Evolutionary conservation across 805 yeast genomes (phyloP).

Genomic region (Scheffersomyces lignosus): DNA sequence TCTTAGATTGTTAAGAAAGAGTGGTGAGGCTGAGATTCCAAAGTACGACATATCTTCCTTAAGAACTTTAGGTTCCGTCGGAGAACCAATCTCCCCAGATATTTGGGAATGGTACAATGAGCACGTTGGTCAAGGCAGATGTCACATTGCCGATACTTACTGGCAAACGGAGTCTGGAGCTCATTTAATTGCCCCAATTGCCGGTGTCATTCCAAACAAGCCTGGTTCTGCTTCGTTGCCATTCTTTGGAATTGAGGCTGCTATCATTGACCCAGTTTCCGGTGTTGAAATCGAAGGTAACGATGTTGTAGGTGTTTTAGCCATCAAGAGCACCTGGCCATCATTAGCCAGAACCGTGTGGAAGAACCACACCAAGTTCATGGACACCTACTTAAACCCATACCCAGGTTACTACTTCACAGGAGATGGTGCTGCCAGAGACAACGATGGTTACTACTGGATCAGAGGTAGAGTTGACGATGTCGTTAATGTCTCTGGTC

Average conservation of each 20-base stretch:
- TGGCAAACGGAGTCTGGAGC: slow-evolving; percentile 91
- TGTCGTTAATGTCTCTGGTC: slow-evolving; percentile 85
- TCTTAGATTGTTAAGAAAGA: slow-evolving; percentile 69
- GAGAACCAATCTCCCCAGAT: slow-evolving; percentile 84
- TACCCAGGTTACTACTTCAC: slow-evolving; percentile 82
- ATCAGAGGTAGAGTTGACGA: slow-evolving; percentile 86
- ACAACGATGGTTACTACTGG: slow-evolving; percentile 82
- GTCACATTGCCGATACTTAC: slow-evolving; percentile 79
- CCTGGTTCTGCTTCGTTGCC: slow-evolving; percentile 88
- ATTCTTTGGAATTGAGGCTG: slow-evolving; percentile 76
- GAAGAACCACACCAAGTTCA: slow-evolving; percentile 69
- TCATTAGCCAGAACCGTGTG: slow-evolving; percentile 82
- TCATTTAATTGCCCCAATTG: slow-evolving; percentile 74
- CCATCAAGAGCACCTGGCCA: slow-evolving; percentile 76
- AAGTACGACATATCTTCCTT: slow-evolving; percentile 62
- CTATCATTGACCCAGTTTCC: slow-evolving; percentile 69
- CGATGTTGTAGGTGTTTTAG: slow-evolving; percentile 80
- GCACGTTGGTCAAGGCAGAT: slow-evolving; percentile 65
- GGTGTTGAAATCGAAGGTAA: slow-evolving; percentile 69
- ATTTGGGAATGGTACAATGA: slow-evolving; percentile 87
- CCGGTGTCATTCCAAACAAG: slow-evolving; percentile 74
- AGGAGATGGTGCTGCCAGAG: slow-evolving; percentile 90
- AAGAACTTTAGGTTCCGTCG: slow-evolving; percentile 77
- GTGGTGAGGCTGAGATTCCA: slow-evolving; percentile 64
- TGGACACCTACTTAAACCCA: slow-evolving; percentile 81